phyloP scores from a whole-genome alignment of 2,329 filamentous ascomycete genomes.

The Aspergillus fumigatus region DNA sequence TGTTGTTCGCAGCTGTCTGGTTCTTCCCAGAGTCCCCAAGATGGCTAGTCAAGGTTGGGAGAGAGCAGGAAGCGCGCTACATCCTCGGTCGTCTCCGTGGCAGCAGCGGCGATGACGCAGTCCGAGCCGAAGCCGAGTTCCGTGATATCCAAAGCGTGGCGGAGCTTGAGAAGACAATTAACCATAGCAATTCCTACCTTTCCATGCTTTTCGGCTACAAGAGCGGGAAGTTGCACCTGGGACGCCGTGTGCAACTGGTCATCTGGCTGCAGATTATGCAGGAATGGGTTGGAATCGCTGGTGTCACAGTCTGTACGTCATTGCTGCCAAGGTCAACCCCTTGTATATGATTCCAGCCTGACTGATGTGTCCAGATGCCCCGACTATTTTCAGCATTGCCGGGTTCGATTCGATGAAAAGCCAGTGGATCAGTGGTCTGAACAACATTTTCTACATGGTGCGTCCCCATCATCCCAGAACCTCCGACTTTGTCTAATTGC shows the following conservation, averaged over 20 bases:
- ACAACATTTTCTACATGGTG: slow-evolving; percentile 55
- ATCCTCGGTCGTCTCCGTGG: slow-evolving; percentile 63
- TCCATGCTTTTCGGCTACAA: slow-evolving; percentile 65
- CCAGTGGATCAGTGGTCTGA: slow-evolving; percentile 59
- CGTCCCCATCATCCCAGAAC: slow-evolving; percentile 4
- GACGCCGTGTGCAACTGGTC: slow-evolving; percentile 63
- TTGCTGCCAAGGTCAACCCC: neutral
- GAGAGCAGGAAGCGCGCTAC: slow-evolving; percentile 63
- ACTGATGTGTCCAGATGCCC: slow-evolving; percentile 29
- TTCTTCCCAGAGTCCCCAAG: slow-evolving; percentile 64
- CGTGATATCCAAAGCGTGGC: slow-evolving; percentile 63
- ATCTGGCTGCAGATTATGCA: slow-evolving; percentile 70
- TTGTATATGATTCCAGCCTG: neutral
- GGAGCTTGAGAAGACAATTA: slow-evolving; percentile 55
- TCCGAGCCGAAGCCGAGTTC: slow-evolving; percentile 59
- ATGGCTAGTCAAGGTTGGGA: slow-evolving; percentile 59
- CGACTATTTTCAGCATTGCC: slow-evolving; percentile 61
- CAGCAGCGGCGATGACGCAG: slow-evolving; percentile 48
- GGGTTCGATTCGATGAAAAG: slow-evolving; percentile 59
- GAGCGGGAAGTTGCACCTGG: slow-evolving; percentile 62
- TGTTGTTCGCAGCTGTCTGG: slow-evolving; percentile 55
- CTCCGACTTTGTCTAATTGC: neutral
- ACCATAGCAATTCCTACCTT: slow-evolving; percentile 53
- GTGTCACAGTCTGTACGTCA: slow-evolving; percentile 56
- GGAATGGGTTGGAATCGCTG: slow-evolving; percentile 66